Percentiles rank a stretch among this genome's conserved stretches.
Evolutionary conservation across 352 stramenopile species (phyloP).

Genomic region (Thraustochytrium striatum): DNA sequence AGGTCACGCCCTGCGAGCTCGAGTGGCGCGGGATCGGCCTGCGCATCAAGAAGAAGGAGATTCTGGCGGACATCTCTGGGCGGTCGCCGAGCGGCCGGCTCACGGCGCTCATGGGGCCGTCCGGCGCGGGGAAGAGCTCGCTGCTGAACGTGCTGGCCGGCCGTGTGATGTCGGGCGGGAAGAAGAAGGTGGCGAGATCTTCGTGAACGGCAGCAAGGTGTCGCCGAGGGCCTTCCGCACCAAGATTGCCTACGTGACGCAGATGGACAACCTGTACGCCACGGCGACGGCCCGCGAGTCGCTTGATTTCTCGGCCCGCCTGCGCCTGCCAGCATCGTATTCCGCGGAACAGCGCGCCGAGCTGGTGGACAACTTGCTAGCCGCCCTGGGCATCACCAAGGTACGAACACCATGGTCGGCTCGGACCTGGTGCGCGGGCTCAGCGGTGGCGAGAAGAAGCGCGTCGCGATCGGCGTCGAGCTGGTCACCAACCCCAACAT

Average conservation of each 20-base stretch:
- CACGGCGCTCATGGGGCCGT: constrained; percentile 41
- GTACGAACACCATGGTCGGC: constrained; percentile 51
- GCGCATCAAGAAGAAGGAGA: constrained; percentile 39
- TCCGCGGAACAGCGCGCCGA: constrained; percentile 50
- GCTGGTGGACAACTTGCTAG: constrained; percentile 55
- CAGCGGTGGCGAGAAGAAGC: constrained; percentile 82
- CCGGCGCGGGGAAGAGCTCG: constrained; percentile 47
- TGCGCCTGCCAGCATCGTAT: constrained; percentile 60
- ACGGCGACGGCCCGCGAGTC: constrained; percentile 79
- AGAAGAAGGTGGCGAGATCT: constrained; percentile 51
- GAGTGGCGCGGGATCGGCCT: constrained; percentile 26
- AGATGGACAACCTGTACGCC: constrained; percentile 81
- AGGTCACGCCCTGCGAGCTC: neutral
- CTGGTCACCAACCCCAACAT: constrained; percentile 74
- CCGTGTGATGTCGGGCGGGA: constrained; percentile 13
- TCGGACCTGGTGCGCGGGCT: constrained; percentile 71
- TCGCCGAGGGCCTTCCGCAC: constrained; percentile 50
- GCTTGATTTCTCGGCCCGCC: constrained; percentile 76
- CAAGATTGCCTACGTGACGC: constrained; percentile 66
- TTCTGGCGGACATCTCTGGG: constrained; percentile 47
- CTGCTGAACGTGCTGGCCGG: constrained; percentile 47
- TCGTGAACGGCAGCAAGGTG: constrained; percentile 53
- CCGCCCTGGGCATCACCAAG: constrained; percentile 43
- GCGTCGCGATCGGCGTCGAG: constrained; percentile 83
- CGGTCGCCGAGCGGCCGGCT: constrained; percentile 15